Evolutionary conservation across 106 monocot species (phyloP).

Genomic region (Dendrobium officinale): DNA sequence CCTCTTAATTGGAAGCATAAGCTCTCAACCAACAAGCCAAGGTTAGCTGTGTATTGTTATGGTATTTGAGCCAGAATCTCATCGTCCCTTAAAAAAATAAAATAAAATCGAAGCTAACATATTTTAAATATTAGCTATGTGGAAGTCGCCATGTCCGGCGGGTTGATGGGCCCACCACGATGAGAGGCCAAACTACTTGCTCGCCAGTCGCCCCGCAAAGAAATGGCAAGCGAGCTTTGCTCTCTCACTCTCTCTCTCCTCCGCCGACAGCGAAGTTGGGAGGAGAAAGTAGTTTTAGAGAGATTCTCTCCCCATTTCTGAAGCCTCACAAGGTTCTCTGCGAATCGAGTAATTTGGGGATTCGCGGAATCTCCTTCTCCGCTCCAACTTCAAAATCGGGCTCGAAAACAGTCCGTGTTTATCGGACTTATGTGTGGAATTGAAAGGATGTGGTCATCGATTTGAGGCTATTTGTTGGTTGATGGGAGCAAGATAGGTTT

Average conservation of each 20-base stretch:
- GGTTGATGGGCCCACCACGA: neutral
- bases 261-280: neutral
- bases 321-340: too few relatives aligned
- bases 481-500: neutral
- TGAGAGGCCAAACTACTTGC: neutral
- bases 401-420: neutral
- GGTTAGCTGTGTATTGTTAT: too few relatives aligned
- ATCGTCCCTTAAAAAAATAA: too few relatives aligned
- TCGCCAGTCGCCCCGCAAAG: neutral
- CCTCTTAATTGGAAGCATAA: too few relatives aligned
- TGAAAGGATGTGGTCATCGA: neutral
- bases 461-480: neutral
- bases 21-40: too few relatives aligned
- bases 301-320: neutral
- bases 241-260: neutral
- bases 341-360: neutral
- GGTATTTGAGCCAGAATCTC: too few relatives aligned
- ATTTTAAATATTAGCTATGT: too few relatives aligned
- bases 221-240: neutral
- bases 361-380: neutral
- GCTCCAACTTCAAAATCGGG: neutral
- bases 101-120: too few relatives aligned
- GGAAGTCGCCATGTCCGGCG: too few relatives aligned
- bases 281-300: neutral
- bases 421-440: neutral